Evolutionary conservation across 768 basidiomycete species (phyloP).

Genomic region (Royoungia palumana): DNA sequence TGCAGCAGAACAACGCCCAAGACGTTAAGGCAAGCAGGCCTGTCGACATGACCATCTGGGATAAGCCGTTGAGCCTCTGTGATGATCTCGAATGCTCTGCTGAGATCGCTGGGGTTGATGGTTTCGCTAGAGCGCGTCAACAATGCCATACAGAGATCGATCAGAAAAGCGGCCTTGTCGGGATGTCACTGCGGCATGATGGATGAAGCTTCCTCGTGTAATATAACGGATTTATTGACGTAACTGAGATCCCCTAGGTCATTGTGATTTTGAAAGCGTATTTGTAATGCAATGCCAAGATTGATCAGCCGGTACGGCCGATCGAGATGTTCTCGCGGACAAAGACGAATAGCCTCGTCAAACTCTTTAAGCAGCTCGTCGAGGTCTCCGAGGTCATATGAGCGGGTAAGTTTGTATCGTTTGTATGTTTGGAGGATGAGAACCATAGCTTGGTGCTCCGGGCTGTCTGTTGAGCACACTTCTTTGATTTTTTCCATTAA

Average conservation of each 20-base stretch:
- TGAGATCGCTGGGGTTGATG: too few species aligned
- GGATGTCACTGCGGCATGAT: not conserved
- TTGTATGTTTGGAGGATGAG: too few species aligned
- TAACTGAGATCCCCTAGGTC: not conserved
- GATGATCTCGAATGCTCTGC: too few species aligned
- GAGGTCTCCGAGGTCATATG: too few species aligned
- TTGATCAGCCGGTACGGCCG: not conserved
- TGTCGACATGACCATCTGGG: too few species aligned
- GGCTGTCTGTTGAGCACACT: too few species aligned
- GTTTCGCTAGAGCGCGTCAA: not conserved
- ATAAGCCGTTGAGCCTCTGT: too few species aligned
- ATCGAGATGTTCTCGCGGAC: not conserved
- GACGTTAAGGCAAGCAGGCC: too few species aligned
- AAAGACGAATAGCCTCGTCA: not conserved
- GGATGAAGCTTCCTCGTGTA: not conserved
- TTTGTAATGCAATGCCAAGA: not conserved
- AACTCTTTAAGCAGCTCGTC: not conserved
- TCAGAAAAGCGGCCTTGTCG: not conserved
- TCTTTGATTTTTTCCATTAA: too few species aligned
- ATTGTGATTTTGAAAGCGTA: not conserved
- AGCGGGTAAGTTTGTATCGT: too few species aligned
- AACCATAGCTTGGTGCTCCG: too few species aligned
- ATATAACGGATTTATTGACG: not conserved
- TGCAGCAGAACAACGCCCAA: too few species aligned
- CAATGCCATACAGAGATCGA: not conserved